A percentile compares a stretch with the other conserved stretches of the same genome.
These are phyloP conservation scores for Durio zibethinus DNA, from an alignment of 345 rosid species.

Conservation along the genomic window DNA sequence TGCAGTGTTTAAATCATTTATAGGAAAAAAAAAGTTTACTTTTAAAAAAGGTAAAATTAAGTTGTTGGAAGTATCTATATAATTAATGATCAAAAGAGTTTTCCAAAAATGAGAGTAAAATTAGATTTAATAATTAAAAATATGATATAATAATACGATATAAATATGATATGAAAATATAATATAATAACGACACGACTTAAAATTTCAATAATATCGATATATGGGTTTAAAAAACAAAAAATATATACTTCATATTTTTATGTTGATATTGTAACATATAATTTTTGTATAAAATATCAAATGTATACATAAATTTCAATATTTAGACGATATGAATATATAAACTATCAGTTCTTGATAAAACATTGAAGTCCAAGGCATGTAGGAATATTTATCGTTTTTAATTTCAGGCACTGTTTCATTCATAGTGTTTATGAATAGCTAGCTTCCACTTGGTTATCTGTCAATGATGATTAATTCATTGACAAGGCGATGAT, in stretches of 20 bases:
- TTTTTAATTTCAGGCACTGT: slow-evolving; percentile 22
- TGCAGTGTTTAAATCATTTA: slow-evolving; percentile 11
- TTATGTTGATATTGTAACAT: too few species aligned
- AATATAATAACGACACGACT: too few species aligned
- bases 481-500: slow-evolving; percentile 9
- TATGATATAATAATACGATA: too few species aligned
- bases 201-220: too few species aligned
- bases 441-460: slow-evolving; percentile 25
- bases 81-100: slow-evolving; percentile 21
- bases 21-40: neutral
- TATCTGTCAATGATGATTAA: slow-evolving; percentile 18
- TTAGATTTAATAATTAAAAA: too few species aligned
- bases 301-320: too few species aligned
- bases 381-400: slow-evolving; percentile 24
- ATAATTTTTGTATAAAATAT: too few species aligned
- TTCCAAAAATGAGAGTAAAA: slow-evolving; percentile 9
- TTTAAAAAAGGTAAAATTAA: slow-evolving; percentile 23
- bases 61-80: slow-evolving; percentile 24
- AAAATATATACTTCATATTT: too few species aligned
- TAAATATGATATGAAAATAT: too few species aligned
- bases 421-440: slow-evolving; percentile 26
- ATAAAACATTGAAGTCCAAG: slow-evolving; percentile 10
- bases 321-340: too few species aligned
- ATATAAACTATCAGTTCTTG: too few species aligned
- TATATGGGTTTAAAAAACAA: too few species aligned